Evolutionary conservation across 176 grass and related monocot species (phyloP).

Genomic region (Elymus sibiricus): DNA sequence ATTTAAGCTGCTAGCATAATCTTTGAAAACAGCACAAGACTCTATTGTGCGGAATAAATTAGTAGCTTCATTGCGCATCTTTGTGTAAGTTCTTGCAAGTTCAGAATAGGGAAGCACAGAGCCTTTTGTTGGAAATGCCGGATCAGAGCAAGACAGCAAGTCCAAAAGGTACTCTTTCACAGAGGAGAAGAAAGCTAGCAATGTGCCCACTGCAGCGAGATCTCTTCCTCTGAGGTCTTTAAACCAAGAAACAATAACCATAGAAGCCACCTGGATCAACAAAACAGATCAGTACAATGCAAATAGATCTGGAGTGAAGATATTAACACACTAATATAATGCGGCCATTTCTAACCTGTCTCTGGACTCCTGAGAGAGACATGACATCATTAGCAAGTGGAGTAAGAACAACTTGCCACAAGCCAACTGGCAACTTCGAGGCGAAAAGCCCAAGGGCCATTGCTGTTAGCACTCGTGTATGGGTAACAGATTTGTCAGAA

Average conservation of each 20-base stretch:
- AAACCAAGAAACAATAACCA: constrained; percentile 94
- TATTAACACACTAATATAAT: background rate
- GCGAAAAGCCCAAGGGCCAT: constrained; percentile 90
- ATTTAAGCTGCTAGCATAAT: constrained; percentile 50
- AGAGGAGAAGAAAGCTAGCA: constrained; percentile 59
- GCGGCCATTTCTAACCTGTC: constrained; percentile 58
- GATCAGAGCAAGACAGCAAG: constrained; percentile 81
- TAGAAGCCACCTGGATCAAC: constrained; percentile 63
- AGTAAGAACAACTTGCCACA: constrained; percentile 71
- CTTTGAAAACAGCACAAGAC: constrained; percentile 60
- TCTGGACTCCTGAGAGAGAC: constrained; percentile 88
- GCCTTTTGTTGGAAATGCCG: constrained; percentile 89
- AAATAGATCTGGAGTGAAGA: constrained; percentile 12
- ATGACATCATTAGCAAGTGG: constrained; percentile 63
- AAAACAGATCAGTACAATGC: background rate
- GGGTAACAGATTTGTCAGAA: constrained; percentile 94
- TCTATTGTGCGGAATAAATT: constrained; percentile 54
- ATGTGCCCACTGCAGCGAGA: constrained; percentile 30
- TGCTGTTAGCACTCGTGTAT: constrained; percentile 81
- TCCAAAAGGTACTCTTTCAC: constrained; percentile 81
- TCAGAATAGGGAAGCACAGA: constrained; percentile 76
- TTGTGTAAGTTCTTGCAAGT: constrained; percentile 86
- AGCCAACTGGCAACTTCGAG: constrained; percentile 72
- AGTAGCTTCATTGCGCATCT: constrained; percentile 84
- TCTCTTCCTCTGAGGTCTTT: constrained; percentile 78